Conservation (phyloP, 2,329 filamentous ascomycete species). For the Monilinia aucupariae region DNA sequence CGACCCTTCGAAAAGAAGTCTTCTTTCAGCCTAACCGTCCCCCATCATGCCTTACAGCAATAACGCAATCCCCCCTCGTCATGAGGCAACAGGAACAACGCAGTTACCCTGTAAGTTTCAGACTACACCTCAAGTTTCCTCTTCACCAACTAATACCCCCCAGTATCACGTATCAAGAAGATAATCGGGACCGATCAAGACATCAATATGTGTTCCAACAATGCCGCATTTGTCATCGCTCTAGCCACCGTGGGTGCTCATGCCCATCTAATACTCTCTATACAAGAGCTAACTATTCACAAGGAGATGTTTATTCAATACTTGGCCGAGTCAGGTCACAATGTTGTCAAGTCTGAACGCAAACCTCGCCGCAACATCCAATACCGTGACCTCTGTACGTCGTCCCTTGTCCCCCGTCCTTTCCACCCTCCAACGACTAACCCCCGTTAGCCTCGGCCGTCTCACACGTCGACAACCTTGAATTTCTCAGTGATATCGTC, state of each 20-base stretch:
- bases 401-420: background rate
- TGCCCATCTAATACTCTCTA: background rate
- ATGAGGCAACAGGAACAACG: constrained; percentile 78
- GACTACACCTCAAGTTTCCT: background rate
- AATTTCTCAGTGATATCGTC: constrained; percentile 88
- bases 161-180: constrained; percentile 93
- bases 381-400: constrained; percentile 82
- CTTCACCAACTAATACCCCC: constrained; percentile 16
- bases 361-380: constrained; percentile 93
- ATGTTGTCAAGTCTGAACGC: constrained; percentile 81
- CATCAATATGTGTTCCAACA: constrained; percentile 80
- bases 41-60: constrained; percentile 82
- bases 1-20: background rate
- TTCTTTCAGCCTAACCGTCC: background rate
- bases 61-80: constrained; percentile 69
- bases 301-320: constrained; percentile 96
- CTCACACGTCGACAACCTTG: constrained; percentile 82
- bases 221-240: constrained; percentile 89
- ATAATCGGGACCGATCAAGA: constrained; percentile 87
- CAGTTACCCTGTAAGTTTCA: constrained; percentile 70
- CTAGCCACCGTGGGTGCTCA: constrained; percentile 65
- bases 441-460: constrained; percentile 67
- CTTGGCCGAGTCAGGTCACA: constrained; percentile 76
- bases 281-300: constrained; percentile 16
- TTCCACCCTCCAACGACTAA: background rate